Conservation (phyloP, 305 asterid genomes). For the Rubia peregrina region DNA sequence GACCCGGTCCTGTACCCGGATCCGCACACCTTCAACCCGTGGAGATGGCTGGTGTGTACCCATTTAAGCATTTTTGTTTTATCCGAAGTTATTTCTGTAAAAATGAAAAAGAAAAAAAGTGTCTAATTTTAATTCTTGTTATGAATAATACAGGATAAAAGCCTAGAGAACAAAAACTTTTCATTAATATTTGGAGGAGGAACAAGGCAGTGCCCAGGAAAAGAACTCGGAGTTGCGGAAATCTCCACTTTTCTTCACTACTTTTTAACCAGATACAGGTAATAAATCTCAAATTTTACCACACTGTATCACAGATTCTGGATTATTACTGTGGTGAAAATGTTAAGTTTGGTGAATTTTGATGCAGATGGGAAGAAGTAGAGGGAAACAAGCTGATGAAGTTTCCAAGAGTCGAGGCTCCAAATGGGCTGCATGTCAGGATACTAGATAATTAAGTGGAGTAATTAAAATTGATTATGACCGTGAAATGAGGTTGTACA, state of each 20-base stretch:
- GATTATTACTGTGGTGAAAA: background rate
- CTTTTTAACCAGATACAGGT: constrained; percentile 79
- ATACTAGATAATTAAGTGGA: constrained; percentile 41
- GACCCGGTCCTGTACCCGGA: constrained; percentile 78
- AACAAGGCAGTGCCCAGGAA: constrained; percentile 95
- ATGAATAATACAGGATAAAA: constrained; percentile 51
- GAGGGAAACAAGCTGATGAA: constrained; percentile 69
- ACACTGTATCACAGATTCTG: background rate
- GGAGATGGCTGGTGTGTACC: constrained; percentile 95
- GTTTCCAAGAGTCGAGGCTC: constrained; percentile 89
- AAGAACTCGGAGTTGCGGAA: constrained; percentile 95
- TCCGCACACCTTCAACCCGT: constrained; percentile 82
- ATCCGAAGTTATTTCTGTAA: background rate
- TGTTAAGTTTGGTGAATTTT: background rate
- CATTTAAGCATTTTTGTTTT: background rate
- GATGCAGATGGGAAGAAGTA: constrained; percentile 72
- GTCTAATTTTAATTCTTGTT: background rate
- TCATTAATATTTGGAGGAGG: constrained; percentile 95
- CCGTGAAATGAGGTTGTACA: constrained; percentile 16
- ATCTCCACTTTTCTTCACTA: constrained; percentile 92
- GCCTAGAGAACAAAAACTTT: constrained; percentile 66
- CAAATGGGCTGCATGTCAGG: constrained; percentile 72
- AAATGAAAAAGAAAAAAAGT: no score
- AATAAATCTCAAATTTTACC: background rate
- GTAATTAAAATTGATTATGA: no score